phyloP scores from a whole-genome alignment of 2,329 filamentous ascomycete genomes.

The Fusarium chaquense region DNA sequence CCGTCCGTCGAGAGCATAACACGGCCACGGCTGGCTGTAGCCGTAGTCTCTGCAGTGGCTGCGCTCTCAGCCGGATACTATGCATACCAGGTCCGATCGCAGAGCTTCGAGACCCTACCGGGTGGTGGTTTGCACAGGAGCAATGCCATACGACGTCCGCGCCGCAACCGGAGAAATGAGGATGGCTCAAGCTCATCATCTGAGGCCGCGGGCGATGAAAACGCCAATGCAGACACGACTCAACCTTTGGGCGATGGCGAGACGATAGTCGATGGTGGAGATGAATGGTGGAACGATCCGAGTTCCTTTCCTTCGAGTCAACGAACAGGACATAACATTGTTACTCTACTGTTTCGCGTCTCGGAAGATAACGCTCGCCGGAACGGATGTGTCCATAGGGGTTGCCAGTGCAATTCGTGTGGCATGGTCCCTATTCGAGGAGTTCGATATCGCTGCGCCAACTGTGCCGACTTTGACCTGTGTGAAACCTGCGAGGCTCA shows the following conservation, averaged over 20 bases:
- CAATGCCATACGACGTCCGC: conserved; percentile 72
- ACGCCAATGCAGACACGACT: conserved; percentile 51
- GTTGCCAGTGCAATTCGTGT: conserved; percentile 92
- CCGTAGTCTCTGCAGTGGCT: conserved; percentile 66
- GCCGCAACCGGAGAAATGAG: conserved; percentile 53
- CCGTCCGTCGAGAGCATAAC: conserved; percentile 66
- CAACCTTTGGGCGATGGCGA: conserved; percentile 54
- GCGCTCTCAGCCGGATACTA: conserved; percentile 70
- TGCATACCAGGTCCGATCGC: conserved; percentile 60
- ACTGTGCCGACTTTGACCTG: conserved; percentile 95
- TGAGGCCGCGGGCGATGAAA: conserved; percentile 60
- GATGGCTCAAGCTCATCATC: conserved; percentile 58
- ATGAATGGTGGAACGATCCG: conserved; percentile 66
- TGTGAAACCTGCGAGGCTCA: conserved; percentile 92
- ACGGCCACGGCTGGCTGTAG: conserved; percentile 66
- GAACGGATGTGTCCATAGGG: conserved; percentile 91
- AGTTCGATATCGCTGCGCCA: conserved; percentile 92
- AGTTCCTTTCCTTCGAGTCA: conserved; percentile 56
- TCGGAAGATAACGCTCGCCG: conserved; percentile 91
- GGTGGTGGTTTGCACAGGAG: conserved; percentile 69
- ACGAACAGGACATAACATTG: conserved; percentile 79
- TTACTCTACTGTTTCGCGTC: conserved; percentile 88
- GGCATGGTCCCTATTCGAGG: conserved; percentile 90
- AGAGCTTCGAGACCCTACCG: conserved; percentile 39
- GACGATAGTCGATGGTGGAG: conserved; percentile 56